A percentile compares a stretch with the other conserved stretches of the same genome.
These are phyloP conservation scores for Thelonectria blattea DNA, from an alignment of 2,329 filamentous ascomycete species.

Conservation along the genomic window DNA sequence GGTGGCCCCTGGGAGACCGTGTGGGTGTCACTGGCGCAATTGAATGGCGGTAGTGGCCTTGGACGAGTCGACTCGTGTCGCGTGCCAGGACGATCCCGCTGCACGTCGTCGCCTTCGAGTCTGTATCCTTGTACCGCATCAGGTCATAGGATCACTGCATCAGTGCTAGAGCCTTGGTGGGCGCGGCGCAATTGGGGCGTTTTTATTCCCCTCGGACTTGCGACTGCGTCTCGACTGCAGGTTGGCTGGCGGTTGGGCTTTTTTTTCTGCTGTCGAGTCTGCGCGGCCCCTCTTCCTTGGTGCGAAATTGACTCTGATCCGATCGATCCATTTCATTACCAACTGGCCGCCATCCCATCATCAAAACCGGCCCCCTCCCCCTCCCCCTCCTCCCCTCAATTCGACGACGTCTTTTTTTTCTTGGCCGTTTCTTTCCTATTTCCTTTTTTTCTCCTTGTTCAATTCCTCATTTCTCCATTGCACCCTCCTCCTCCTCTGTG, in stretches of 20 bases:
- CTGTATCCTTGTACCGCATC: conserved; percentile 14
- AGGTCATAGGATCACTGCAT: conserved; percentile 9
- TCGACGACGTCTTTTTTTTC: neutral
- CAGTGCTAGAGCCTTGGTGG: conserved; percentile 10
- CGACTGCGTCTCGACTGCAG: conserved; percentile 11
- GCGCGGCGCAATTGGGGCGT: conserved; percentile 16
- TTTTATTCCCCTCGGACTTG: conserved; percentile 14
- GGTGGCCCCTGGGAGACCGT: neutral
- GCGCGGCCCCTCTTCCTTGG: conserved; percentile 4
- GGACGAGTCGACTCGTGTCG: conserved; percentile 20
- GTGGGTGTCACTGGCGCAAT: neutral
- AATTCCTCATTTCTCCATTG: neutral
- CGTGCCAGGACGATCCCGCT: conserved; percentile 34
- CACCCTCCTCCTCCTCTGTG: neutral
- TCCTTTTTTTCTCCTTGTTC: neutral
- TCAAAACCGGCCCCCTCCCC: neutral
- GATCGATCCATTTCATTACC: conserved; percentile 8
- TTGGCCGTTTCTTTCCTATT: neutral
- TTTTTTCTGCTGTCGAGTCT: neutral
- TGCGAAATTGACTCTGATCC: conserved; percentile 12
- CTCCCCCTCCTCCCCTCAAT: neutral
- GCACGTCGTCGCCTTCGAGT: conserved; percentile 20
- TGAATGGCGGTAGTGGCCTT: neutral
- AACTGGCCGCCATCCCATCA: neutral
- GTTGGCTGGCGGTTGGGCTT: conserved; percentile 5